phyloP scores from a whole-genome alignment of 192 early-diverging fungal genomes.

The Coemansia sp. region DNA sequence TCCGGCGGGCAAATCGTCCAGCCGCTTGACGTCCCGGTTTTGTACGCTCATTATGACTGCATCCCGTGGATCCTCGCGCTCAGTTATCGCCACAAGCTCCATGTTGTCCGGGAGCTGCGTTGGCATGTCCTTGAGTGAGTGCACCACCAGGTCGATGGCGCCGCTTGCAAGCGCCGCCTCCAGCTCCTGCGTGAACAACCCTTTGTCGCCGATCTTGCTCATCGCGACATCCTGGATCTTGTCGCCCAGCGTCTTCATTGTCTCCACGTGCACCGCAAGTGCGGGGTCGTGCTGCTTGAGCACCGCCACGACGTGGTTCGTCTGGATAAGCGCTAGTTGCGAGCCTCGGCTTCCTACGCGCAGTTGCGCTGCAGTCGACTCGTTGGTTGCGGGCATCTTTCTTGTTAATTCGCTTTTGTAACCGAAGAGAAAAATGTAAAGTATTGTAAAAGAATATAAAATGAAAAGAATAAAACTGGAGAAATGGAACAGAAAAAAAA shows the following conservation, averaged over 20 bases:
- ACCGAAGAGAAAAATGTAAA: too few relatives aligned
- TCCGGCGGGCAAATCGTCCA: conserved; percentile 71
- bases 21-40: conserved; percentile 25
- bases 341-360: conserved; percentile 85
- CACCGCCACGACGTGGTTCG: conserved; percentile 64
- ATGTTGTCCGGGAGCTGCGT: conserved; percentile 83
- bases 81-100: conserved; percentile 77
- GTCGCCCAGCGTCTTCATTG: conserved; percentile 79
- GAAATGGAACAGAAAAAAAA: too few relatives aligned
- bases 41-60: conserved; percentile 69
- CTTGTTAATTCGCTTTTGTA: not conserved
- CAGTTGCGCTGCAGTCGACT: not conserved
- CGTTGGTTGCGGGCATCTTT: not conserved
- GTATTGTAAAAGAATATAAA: too few relatives aligned
- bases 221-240: conserved; percentile 81
- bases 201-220: conserved; percentile 88
- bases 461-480: too few relatives aligned
- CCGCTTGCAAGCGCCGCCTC: conserved; percentile 72
- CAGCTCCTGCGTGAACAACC: conserved; percentile 90
- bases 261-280: conserved; percentile 54
- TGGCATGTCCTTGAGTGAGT: conserved; percentile 93
- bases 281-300: conserved; percentile 59
- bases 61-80: conserved; percentile 92
- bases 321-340: conserved; percentile 86
- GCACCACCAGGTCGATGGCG: conserved; percentile 84